These are phyloP conservation scores for Candida silvicultrix DNA, from an alignment of 805 yeast genomes.

Conservation along the genomic window DNA sequence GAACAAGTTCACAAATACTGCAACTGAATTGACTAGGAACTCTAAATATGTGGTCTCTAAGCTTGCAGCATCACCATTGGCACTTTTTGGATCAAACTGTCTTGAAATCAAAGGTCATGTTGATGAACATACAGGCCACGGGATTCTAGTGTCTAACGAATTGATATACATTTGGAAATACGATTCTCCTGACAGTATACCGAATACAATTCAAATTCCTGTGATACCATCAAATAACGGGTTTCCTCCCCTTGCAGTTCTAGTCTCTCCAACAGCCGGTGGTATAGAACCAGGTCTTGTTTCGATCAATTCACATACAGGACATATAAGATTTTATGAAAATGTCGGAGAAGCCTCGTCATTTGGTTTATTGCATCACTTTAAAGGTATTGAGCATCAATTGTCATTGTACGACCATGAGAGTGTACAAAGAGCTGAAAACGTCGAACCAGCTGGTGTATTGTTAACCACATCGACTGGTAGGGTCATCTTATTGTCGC, in stretches of 20 bases:
- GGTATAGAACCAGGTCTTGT: slow-evolving; percentile 61
- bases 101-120: slow-evolving; percentile 18
- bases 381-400: slow-evolving; percentile 27
- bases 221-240: slow-evolving; percentile 20
- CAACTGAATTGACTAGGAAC: slow-evolving; percentile 50
- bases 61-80: slow-evolving; percentile 48
- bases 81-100: slow-evolving; percentile 5
- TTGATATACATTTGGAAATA: slow-evolving; percentile 66
- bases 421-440: slow-evolving; percentile 45
- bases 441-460: slow-evolving; percentile 71
- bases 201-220: slow-evolving; percentile 49
- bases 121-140: slow-evolving; percentile 24
- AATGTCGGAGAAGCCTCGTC: slow-evolving; percentile 68
- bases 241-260: slow-evolving; percentile 44
- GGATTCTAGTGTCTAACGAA: slow-evolving; percentile 26
- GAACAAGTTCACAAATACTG: slow-evolving; percentile 18
- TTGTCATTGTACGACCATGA: slow-evolving; percentile 48
- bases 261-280: slow-evolving; percentile 53
- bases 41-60: slow-evolving; percentile 50
- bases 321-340: slow-evolving; percentile 64
- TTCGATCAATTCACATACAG: slow-evolving; percentile 51
- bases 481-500: slow-evolving; percentile 51
- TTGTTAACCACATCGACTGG: slow-evolving; percentile 65
- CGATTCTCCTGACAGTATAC: slow-evolving; percentile 51
- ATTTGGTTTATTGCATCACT: slow-evolving; percentile 44